Conservation (phyloP, 768 basidiomycete genomes). For the Leucocoprinus leucothites region DNA sequence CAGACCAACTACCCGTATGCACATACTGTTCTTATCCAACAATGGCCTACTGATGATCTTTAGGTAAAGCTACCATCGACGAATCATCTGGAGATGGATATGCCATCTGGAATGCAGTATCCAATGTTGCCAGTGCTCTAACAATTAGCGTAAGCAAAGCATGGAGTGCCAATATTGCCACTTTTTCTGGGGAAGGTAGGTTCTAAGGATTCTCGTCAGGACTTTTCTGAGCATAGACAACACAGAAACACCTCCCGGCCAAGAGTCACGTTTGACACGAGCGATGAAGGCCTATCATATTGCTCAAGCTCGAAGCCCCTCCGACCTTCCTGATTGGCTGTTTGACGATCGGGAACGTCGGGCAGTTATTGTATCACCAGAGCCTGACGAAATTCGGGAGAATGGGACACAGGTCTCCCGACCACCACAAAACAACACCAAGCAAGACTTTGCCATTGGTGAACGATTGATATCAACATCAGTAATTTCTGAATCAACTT, state of each 20-base stretch:
- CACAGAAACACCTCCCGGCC: slow-evolving; percentile 48
- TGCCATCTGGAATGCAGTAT: slow-evolving; percentile 53
- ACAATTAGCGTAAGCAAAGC: slow-evolving; percentile 58
- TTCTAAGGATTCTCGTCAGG: neutral
- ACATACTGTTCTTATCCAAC: neutral
- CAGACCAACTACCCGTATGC: neutral
- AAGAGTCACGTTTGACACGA: slow-evolving; percentile 58
- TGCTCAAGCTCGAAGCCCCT: slow-evolving; percentile 50
- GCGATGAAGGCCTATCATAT: slow-evolving; percentile 70
- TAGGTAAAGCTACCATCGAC: neutral
- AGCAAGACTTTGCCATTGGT: neutral
- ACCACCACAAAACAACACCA: neutral
- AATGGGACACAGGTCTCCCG: neutral
- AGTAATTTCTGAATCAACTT: neutral
- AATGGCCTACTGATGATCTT: neutral
- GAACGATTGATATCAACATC: neutral
- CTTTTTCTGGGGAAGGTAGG: slow-evolving; percentile 44
- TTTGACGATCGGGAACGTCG: slow-evolving; percentile 57
- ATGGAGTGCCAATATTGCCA: slow-evolving; percentile 43
- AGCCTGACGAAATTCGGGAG: slow-evolving; percentile 14
- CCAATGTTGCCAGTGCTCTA: slow-evolving; percentile 48
- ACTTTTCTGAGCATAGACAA: neutral
- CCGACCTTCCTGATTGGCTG: slow-evolving; percentile 65
- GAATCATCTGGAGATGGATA: slow-evolving; percentile 7
- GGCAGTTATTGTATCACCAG: slow-evolving; percentile 17